Base-by-base conservation (phyloP, 257 asterid genomes). In the Nicotiana sylvestris region DNA sequence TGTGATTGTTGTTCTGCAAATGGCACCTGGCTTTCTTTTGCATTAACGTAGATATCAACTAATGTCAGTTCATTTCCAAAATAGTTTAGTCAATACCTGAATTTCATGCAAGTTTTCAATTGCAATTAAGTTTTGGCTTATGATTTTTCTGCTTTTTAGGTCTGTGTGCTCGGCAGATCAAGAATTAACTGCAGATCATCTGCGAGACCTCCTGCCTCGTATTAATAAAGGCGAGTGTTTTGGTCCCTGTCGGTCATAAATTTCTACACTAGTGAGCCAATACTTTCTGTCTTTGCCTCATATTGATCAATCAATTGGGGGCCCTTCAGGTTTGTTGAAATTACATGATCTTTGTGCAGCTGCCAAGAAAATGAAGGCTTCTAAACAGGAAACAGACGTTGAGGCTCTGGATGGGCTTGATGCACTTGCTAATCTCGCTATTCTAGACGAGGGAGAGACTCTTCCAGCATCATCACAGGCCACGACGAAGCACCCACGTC, bases 401-500 rank as follows among this genome's bases (percentile, higher is more conserved):
- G 90, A 82, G 72, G 85, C 93, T 81, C 77, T 86, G 85, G 95
- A 93, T 76, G 96, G 97, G 84, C 98, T 92, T 5, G 96, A 90
- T 82, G 72, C 93, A 29, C 92, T 91, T 76, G 97, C 94, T 84
- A 87, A 94, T 86, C 66, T 91, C 81, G 97, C 96, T 10, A 80
- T 89, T 82, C 86, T 86, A 66, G 92, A 87, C 80, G 96, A 90
- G 70, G 91, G 84, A 51, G 90, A 89, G 78, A 88, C 81, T 76
- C 85, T 70, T 77, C 70, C 85, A 77, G 81, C 85, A 84, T 88
- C 91, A 82, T 86, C 91, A 55, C 92, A 88, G 82, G 86, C 87
- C 85, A 87, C 88, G 57, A 88, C 92, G 53, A 92, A 88, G 82
- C 97, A 92, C 86, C 98, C 98, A 7, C 94, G 93, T 35, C 98